Base-by-base conservation (phyloP, 257 asterid genomes). In the Solanum tarapatanum region DNA sequence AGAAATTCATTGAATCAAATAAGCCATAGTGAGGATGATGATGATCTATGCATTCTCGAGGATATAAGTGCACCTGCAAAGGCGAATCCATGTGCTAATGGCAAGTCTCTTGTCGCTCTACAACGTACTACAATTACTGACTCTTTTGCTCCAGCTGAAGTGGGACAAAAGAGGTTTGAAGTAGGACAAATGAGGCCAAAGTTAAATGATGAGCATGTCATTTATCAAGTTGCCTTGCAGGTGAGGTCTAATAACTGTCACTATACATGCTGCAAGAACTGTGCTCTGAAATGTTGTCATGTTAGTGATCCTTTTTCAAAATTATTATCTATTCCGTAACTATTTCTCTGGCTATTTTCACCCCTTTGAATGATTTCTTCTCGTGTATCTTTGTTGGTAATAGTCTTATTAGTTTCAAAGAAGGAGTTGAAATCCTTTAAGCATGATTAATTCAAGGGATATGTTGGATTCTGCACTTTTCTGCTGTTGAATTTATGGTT, bases 211-310 rank as follows among this genome's bases (percentile, higher is more conserved):
- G 99, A 95, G 86, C 93, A 92, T 66, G 91, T 62, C 84, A 92
- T 96, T 84, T 94, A 87, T 84, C 95, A 91, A 89, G 97, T 91
- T 90, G 99, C 98, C 16, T 88, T 96, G 88, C 95, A 95, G 99
- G 99, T 95, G 87, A 89, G 36, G 85, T 28, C 69, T 28, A 28
- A 45, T 28, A 82, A 12, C 69, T 45, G 69, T 28, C 69, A 28
- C 85, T 82, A 48, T 82, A 17, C 69, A 6, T 82, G 43, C 39
- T 82, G 85, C 68, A 48, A 26, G 66, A 45, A 82, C 68, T 48
- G 85, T 48, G 30, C 41, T 45, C 69, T 74, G 87, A 68, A 66
- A 36, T 36, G 66, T 84, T 84, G 33, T 74, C 66, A 62, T 87
- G 37, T 24, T 68, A 37, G 4, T 23, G 82, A 8, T 41, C 32